Percentiles rank a stretch among this genome's conserved stretches.
These are phyloP conservation scores for Aspergillus unguis DNA, from an alignment of 2,329 filamentous ascomycete genomes.

Conservation along the genomic window DNA sequence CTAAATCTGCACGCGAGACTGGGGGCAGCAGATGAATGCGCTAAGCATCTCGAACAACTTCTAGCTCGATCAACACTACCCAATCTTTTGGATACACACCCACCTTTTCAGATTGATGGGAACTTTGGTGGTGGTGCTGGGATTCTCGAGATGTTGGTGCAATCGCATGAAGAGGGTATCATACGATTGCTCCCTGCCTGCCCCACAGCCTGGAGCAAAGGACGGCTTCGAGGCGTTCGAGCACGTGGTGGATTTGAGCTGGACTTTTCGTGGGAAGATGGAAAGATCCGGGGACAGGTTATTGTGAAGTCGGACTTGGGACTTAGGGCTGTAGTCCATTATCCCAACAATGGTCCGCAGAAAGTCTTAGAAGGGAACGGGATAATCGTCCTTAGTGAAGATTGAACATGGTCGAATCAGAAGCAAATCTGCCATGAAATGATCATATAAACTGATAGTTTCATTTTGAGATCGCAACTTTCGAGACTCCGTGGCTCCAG, in stretches of 20 bases:
- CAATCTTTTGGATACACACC: slow-evolving; percentile 47
- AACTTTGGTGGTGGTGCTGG: slow-evolving; percentile 51
- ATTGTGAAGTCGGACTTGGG: slow-evolving; percentile 16
- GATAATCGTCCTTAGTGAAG: slow-evolving; percentile 4
- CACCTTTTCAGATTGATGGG: slow-evolving; percentile 51
- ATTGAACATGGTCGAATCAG: neutral
- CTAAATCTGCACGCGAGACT: slow-evolving; percentile 51
- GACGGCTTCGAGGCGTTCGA: slow-evolving; percentile 33
- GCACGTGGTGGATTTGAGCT: slow-evolving; percentile 38
- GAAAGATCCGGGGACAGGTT: slow-evolving; percentile 19
- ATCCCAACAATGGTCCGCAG: slow-evolving; percentile 17
- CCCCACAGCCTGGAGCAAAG: slow-evolving; percentile 34
- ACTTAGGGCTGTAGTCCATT: slow-evolving; percentile 17
- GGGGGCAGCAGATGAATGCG: slow-evolving; percentile 37
- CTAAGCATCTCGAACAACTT: slow-evolving; percentile 39
- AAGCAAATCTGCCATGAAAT: neutral
- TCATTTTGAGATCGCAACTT: no score
- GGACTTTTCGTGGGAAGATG: slow-evolving; percentile 38
- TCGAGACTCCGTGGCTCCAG: neutral
- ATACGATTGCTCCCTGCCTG: slow-evolving; percentile 41
- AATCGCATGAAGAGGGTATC: slow-evolving; percentile 34
- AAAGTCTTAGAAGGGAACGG: slow-evolving; percentile 16
- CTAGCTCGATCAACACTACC: slow-evolving; percentile 42
- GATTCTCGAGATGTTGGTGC: slow-evolving; percentile 47
- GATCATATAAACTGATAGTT: no score